Base-by-base conservation (phyloP, 768 basidiomycete species). In the Xerocomellus amylosporus region DNA sequence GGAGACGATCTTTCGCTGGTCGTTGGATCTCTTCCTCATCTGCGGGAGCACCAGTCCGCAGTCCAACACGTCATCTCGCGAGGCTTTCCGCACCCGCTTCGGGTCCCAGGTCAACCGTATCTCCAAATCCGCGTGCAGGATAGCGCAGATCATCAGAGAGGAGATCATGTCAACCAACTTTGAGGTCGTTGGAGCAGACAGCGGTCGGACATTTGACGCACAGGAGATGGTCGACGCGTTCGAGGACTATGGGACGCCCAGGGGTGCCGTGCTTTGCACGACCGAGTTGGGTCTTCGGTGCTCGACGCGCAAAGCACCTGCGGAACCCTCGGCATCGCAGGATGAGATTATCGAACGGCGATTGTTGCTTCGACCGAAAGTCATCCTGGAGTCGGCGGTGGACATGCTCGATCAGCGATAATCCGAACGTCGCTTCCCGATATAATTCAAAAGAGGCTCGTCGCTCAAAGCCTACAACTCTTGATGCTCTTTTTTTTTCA, bases 131-230 rank as follows among this genome's bases (percentile, higher is more conserved):
- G 85, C 84, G 20, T 80, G 80, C 64, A 77, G 77, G 54, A 73
- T 91, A 30, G 85, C 86, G 12, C 79, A 76, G 46, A 81, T 88
- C 38, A 79, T 81, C 34, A 75, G 81, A 46, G 87, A 91, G 61
- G 88, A 89, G 55, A 88, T 89, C 62, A 80, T 91, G 75, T 87
- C 85, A 3, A 86, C 88, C 2, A 83, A 79, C 53, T 91, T 90
- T 61, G 86, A 90, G 60, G 78, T 90, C 34, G 69, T 86, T 38
- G 77, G 82, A 19, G 79, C 83, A 2, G 83, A 86, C 53, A 77
- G 79, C 31, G 80, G 79, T 3, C 73, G 74, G 17, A 13, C 69
- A 12, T 86, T 82, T 61, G 77, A 83, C 49, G 68, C 71, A 4
- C 71, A 74, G 20, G 73, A 73, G 30, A 86, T 86, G 84, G 62